Evolutionary conservation across 495 filamentous ascomycete species (phyloP).

Genomic region (Penicillium coffeae): DNA sequence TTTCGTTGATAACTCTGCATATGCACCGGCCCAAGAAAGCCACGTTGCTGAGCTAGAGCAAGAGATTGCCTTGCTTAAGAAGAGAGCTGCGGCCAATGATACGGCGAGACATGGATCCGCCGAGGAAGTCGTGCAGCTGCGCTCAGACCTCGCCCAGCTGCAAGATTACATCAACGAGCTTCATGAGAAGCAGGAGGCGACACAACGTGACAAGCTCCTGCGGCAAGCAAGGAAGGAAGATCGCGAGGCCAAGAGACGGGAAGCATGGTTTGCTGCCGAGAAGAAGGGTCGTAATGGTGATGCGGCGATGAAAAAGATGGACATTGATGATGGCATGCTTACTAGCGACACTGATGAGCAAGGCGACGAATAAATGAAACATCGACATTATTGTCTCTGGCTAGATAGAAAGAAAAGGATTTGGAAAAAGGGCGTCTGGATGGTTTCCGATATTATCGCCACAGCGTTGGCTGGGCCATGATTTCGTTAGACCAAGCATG

Average conservation of each 20-base stretch:
- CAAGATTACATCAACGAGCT: slow-evolving; percentile 43
- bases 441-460: neutral
- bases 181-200: slow-evolving; percentile 37
- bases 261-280: slow-evolving; percentile 46
- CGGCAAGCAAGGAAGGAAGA: slow-evolving; percentile 42
- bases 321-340: slow-evolving; percentile 29
- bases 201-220: slow-evolving; percentile 31
- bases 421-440: neutral
- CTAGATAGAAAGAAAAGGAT: neutral
- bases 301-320: slow-evolving; percentile 33
- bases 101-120: slow-evolving; percentile 33
- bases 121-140: slow-evolving; percentile 38
- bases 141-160: slow-evolving; percentile 32
- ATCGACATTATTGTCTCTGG: neutral
- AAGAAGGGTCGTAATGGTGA: slow-evolving; percentile 46
- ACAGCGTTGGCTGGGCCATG: neutral
- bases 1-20: slow-evolving; percentile 8
- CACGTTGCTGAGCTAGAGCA: slow-evolving; percentile 34
- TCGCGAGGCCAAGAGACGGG: slow-evolving; percentile 33
- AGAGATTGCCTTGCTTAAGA: slow-evolving; percentile 36
- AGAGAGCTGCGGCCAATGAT: slow-evolving; percentile 37
- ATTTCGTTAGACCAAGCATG: neutral
- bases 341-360: slow-evolving; percentile 40
- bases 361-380: slow-evolving; percentile 24
- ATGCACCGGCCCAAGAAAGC: slow-evolving; percentile 22